These are phyloP conservation scores for Hanseniaspora meyeri DNA, from an alignment of 805 yeast species.

Conservation along the genomic window DNA sequence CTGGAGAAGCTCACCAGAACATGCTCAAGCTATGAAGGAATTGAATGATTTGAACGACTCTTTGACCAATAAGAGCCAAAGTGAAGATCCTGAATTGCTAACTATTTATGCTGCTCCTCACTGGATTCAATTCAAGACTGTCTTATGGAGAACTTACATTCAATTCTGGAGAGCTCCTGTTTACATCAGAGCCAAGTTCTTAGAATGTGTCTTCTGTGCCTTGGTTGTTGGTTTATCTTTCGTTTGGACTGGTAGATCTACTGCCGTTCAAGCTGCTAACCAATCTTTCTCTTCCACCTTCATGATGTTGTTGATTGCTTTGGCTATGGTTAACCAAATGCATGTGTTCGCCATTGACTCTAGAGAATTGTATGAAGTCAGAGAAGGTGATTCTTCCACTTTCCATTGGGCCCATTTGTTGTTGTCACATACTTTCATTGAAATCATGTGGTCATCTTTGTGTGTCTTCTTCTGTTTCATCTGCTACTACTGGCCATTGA, in stretches of 20 bases:
- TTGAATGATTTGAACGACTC: conserved; percentile 44
- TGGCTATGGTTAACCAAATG: conserved; percentile 49
- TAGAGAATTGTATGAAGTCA: conserved; percentile 54
- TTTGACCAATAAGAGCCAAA: conserved; percentile 23
- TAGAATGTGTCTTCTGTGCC: conserved; percentile 41
- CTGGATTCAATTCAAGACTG: conserved; percentile 33
- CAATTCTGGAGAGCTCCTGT: conserved; percentile 57
- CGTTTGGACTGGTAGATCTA: conserved; percentile 41
- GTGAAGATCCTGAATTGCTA: conserved; percentile 31
- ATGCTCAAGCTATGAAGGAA: conserved; percentile 39
- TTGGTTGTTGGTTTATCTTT: conserved; percentile 59
- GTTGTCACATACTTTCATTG: conserved; percentile 33
- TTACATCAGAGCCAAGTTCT: conserved; percentile 45
- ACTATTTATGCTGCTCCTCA: conserved; percentile 36
- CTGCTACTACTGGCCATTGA: conserved; percentile 40
- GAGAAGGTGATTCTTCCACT: conserved; percentile 63
- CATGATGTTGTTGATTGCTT: conserved; percentile 41
- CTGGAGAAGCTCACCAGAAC: conserved; percentile 46
- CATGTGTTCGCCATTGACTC: conserved; percentile 48
- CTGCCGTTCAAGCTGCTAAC: conserved; percentile 51
- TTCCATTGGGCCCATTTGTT: conserved; percentile 55
- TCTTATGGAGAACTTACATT: conserved; percentile 40
- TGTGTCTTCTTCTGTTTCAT: conserved; percentile 35
- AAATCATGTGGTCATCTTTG: conserved; percentile 36
- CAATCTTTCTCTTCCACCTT: conserved; percentile 51